A percentile compares a stretch with the other conserved stretches of the same genome.
These are phyloP conservation scores for Solanum pinnatisectum DNA, from an alignment of 257 asterid genomes.

Conservation along the genomic window DNA sequence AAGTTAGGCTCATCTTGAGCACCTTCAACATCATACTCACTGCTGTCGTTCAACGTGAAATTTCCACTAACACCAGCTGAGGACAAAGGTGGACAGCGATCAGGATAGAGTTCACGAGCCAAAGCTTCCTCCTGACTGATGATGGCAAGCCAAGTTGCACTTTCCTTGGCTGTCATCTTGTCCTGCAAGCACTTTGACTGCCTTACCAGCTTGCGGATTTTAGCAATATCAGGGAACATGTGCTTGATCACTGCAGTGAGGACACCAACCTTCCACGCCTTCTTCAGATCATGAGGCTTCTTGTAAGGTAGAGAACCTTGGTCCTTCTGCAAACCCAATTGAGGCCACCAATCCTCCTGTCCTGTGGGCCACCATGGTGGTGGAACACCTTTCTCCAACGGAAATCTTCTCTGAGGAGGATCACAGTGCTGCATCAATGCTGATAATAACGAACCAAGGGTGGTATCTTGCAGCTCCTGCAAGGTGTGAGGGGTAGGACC, in stretches of 20 bases:
- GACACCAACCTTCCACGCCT: slow-evolving; percentile 84
- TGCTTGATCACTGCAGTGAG: slow-evolving; percentile 83
- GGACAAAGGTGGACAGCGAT: slow-evolving; percentile 42
- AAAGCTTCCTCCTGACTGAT: slow-evolving; percentile 68
- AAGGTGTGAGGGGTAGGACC: slow-evolving; percentile 77
- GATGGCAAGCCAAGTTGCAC: slow-evolving; percentile 82
- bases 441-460: slow-evolving; percentile 71
- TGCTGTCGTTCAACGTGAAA: slow-evolving; percentile 36
- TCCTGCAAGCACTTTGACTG: slow-evolving; percentile 87
- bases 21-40: slow-evolving; percentile 78
- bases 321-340: slow-evolving; percentile 57
- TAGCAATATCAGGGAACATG: slow-evolving; percentile 73
- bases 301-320: slow-evolving; percentile 77
- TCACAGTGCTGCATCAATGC: slow-evolving; percentile 91
- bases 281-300: slow-evolving; percentile 85
- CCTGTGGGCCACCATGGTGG: slow-evolving; percentile 98
- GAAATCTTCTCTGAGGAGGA: slow-evolving; percentile 89
- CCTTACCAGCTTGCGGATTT: slow-evolving; percentile 74
- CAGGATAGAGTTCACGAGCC: slow-evolving; percentile 72
- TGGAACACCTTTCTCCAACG: slow-evolving; percentile 69
- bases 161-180: slow-evolving; percentile 88
- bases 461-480: slow-evolving; percentile 87
- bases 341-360: slow-evolving; percentile 85
- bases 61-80: slow-evolving; percentile 43
- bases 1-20: slow-evolving; percentile 35